These are phyloP conservation scores for Naematelia aurantialba DNA, from an alignment of 768 basidiomycete genomes.

Conservation along the genomic window DNA sequence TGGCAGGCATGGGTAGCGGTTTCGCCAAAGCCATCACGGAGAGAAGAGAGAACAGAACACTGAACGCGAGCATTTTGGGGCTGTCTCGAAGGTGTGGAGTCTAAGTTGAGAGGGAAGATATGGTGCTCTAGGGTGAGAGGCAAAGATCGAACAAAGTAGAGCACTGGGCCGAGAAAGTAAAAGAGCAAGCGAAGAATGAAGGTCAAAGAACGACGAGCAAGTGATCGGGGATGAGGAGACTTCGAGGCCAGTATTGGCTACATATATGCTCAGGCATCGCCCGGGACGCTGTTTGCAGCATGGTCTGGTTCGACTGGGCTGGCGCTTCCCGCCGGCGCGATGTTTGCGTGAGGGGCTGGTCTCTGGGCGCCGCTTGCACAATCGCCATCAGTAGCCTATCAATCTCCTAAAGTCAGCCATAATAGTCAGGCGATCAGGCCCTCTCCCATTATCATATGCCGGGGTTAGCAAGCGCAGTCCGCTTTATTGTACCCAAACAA, in stretches of 20 bases:
- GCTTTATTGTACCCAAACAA: background rate
- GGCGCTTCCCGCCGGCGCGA: too few relatives aligned
- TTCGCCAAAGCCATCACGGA: conserved; percentile 18
- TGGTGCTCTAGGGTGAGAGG: conserved; percentile 2
- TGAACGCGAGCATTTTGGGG: conserved; percentile 24
- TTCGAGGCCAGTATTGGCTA: too few relatives aligned
- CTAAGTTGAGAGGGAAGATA: conserved; percentile 5
- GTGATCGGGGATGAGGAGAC: background rate
- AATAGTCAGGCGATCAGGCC: too few relatives aligned
- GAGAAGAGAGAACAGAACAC: conserved; percentile 28
- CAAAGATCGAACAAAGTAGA: conserved; percentile 4
- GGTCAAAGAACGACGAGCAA: background rate
- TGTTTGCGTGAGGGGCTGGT: too few relatives aligned
- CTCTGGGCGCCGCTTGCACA: too few relatives aligned
- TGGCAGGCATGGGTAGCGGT: conserved; percentile 26
- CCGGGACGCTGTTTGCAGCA: too few relatives aligned
- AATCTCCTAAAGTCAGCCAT: too few relatives aligned
- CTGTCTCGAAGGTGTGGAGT: conserved; percentile 10
- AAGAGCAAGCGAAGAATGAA: conserved; percentile 6
- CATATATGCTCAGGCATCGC: too few relatives aligned
- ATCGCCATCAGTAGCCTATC: too few relatives aligned
- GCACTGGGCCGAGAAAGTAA: background rate
- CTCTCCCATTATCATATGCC: background rate
- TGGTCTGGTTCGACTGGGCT: too few relatives aligned
- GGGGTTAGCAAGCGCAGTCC: background rate